A percentile compares a stretch with the other conserved stretches of the same genome.
These are phyloP conservation scores for Yarrowia sp. DNA, from an alignment of 805 yeast species.

Conservation along the genomic window DNA sequence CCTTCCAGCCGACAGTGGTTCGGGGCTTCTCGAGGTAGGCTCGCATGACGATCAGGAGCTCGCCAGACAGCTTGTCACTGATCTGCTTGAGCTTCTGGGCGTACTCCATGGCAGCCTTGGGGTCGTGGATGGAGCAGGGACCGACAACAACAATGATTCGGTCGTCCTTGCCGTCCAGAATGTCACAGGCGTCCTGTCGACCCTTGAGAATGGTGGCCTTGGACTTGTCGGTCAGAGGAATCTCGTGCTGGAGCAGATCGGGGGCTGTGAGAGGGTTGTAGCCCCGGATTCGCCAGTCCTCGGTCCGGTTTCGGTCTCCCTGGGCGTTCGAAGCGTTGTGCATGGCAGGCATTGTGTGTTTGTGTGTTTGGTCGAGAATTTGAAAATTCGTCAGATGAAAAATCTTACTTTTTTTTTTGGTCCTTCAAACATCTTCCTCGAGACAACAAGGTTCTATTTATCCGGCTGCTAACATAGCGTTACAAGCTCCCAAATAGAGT, in stretches of 20 bases:
- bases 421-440: not conserved
- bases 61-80: conserved; percentile 69
- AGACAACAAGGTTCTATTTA: conserved; percentile 28
- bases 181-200: conserved; percentile 73
- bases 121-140: conserved; percentile 97
- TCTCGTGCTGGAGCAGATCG: conserved; percentile 85
- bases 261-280: conserved; percentile 97
- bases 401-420: conserved; percentile 8
- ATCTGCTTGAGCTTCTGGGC: conserved; percentile 67
- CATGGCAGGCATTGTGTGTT: conserved; percentile 28
- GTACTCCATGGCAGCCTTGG: conserved; percentile 89
- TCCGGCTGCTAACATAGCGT: conserved; percentile 12
- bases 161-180: conserved; percentile 84
- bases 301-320: conserved; percentile 39
- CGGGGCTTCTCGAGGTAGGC: conserved; percentile 98
- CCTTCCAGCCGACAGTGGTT: conserved; percentile 99
- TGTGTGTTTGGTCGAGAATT: not conserved
- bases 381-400: not conserved
- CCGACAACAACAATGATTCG: conserved; percentile 89
- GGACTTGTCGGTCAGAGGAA: conserved; percentile 67
- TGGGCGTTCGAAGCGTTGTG: conserved; percentile 34
- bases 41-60: conserved; percentile 90
- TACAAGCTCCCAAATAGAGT: conserved; percentile 15
- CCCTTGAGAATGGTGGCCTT: conserved; percentile 73
- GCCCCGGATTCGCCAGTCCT: conserved; percentile 60